Conservation (phyloP, 2,329 filamentous ascomycete species). For the Aspergillus pseudoglaucus region DNA sequence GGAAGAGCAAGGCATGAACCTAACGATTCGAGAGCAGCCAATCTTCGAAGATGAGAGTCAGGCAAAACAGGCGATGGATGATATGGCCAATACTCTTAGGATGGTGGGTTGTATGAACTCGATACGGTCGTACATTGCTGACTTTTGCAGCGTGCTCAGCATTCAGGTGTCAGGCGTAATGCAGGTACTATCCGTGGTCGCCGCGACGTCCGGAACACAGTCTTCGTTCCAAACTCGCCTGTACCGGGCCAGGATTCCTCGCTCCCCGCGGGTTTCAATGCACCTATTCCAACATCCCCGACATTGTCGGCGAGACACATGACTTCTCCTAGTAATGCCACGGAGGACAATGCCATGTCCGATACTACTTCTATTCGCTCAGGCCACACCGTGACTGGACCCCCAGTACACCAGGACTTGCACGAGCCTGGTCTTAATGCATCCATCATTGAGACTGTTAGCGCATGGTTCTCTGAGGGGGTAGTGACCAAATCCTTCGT, state of each 20-base stretch:
- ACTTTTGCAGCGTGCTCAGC: constrained; percentile 37
- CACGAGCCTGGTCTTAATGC: constrained; percentile 72
- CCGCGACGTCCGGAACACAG: constrained; percentile 84
- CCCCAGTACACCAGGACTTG: constrained; percentile 76
- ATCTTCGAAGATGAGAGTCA: constrained; percentile 45
- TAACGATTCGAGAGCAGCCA: constrained; percentile 44
- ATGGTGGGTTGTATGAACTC: constrained; percentile 25
- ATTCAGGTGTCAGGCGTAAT: constrained; percentile 56
- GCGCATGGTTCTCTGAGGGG: constrained; percentile 71
- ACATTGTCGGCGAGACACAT: constrained; percentile 29
- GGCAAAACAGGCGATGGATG: constrained; percentile 43
- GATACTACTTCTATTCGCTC: constrained; percentile 92
- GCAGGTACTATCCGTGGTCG: constrained; percentile 76
- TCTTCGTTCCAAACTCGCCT: constrained; percentile 60
- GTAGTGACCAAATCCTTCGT: constrained; percentile 65
- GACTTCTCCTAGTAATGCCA: constrained; percentile 47
- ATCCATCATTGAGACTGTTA: constrained; percentile 89
- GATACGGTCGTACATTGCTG: constrained; percentile 7
- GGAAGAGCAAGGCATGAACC: constrained; percentile 40
- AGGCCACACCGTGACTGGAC: constrained; percentile 65
- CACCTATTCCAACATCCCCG: constrained; percentile 29
- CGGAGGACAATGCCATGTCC: constrained; percentile 63
- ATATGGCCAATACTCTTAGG: constrained; percentile 45
- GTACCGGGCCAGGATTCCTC: constrained; percentile 30
- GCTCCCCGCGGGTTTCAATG: constrained; percentile 20